phyloP scores from a whole-genome alignment of 2,329 filamentous ascomycete species.

The Ustulina deusta region DNA sequence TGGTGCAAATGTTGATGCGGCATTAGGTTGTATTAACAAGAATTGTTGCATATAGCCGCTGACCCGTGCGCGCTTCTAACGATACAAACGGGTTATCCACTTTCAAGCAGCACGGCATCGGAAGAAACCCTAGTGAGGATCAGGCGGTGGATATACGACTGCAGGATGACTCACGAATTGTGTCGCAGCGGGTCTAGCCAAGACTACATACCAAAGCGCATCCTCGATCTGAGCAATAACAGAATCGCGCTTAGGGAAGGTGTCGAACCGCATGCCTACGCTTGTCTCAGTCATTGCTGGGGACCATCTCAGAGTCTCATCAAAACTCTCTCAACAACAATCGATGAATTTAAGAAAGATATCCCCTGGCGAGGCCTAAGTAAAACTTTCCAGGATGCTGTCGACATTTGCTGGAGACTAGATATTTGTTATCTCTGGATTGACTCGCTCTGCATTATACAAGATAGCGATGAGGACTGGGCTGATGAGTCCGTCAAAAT shows the following conservation, averaged over 20 bases:
- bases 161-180: background rate
- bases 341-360: conserved; percentile 20
- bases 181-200: background rate
- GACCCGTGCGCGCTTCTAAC: conserved; percentile 8
- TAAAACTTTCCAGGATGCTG: conserved; percentile 33
- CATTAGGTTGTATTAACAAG: background rate
- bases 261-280: conserved; percentile 19
- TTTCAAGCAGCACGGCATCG: conserved; percentile 23
- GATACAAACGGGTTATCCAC: conserved; percentile 17
- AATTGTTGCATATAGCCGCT: background rate
- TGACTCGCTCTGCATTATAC: no score
- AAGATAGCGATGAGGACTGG: conserved; percentile 37
- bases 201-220: conserved; percentile 33
- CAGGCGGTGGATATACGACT: conserved; percentile 16
- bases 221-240: conserved; percentile 14
- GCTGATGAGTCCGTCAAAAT: conserved; percentile 28
- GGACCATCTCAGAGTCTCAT: conserved; percentile 26
- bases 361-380: conserved; percentile 25
- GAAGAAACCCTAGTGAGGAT: conserved; percentile 18
- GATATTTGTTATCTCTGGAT: conserved; percentile 31
- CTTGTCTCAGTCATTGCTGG: conserved; percentile 39
- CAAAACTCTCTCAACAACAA: conserved; percentile 24
- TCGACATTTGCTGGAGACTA: conserved; percentile 26
- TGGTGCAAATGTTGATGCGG: background rate
- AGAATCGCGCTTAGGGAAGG: conserved; percentile 25